phyloP scores from a whole-genome alignment of 371 early-diverging fungal species.

The Rhizopus arrhizus region DNA sequence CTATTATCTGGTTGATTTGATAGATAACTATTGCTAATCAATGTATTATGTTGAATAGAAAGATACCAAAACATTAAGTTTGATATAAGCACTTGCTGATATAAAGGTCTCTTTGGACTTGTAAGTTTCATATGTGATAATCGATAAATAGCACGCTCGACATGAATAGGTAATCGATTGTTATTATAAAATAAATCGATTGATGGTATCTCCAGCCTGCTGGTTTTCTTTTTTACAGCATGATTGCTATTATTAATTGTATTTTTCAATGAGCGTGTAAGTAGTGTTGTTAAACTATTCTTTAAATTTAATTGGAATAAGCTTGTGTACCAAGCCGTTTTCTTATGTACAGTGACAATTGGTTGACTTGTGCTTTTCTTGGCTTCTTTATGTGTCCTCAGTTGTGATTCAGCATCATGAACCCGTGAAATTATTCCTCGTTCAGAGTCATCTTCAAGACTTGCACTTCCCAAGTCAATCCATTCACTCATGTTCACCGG shows the following conservation, averaged over 20 bases:
- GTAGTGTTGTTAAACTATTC: constrained; percentile 25
- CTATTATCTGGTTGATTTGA: constrained; percentile 8
- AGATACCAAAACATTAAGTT: constrained; percentile 93
- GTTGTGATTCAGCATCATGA: constrained; percentile 39
- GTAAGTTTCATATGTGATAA: constrained; percentile 86
- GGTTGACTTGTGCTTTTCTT: not conserved
- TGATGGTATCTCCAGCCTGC: constrained; percentile 22
- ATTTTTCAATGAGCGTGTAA: constrained; percentile 31
- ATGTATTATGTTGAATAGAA: constrained; percentile 40
- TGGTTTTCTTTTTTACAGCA: constrained; percentile 21
- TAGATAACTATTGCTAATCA: constrained; percentile 7
- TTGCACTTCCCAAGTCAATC: constrained; percentile 50
- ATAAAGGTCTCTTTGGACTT: constrained; percentile 76
- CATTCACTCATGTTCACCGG: constrained; percentile 54
- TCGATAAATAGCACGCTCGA: constrained; percentile 84
- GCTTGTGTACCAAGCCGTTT: constrained; percentile 33
- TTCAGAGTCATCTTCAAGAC: constrained; percentile 36
- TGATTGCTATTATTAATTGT: not conserved
- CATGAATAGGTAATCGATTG: constrained; percentile 68
- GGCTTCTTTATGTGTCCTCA: constrained; percentile 12
- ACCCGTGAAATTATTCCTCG: constrained; percentile 44
- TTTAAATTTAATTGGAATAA: constrained; percentile 27
- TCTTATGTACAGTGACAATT: constrained; percentile 15
- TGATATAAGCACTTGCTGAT: constrained; percentile 84
- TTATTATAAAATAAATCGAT: constrained; percentile 26